Evolutionary conservation across 148 eudicot species (phyloP).

Genomic region (Fagopyrum tataricum): DNA sequence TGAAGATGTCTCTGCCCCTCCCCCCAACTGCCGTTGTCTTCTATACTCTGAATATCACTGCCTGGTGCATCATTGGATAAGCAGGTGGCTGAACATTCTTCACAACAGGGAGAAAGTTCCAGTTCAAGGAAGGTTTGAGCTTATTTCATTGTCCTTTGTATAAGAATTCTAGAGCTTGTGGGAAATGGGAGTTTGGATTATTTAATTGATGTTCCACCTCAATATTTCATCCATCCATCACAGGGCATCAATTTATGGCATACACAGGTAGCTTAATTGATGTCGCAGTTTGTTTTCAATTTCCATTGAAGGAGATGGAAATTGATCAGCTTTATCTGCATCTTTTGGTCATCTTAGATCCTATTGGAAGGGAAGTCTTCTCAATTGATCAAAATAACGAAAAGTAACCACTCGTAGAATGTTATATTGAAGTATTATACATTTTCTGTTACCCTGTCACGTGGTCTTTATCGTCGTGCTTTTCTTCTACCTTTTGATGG

Average conservation of each 20-base stretch:
- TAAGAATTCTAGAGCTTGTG: not conserved
- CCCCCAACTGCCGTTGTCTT: not conserved
- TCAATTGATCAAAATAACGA: no score
- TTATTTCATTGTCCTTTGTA: not conserved
- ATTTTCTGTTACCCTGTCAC: not conserved
- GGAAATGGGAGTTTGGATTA: not conserved
- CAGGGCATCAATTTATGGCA: no score
- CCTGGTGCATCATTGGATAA: not conserved
- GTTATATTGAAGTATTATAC: no score
- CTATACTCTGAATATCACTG: not conserved
- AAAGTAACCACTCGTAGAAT: no score
- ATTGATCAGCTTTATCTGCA: no score
- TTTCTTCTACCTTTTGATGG: not conserved
- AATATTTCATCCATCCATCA: no score
- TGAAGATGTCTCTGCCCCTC: not conserved
- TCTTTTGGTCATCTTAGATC: not conserved
- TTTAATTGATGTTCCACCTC: not conserved
- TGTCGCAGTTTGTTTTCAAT: no score
- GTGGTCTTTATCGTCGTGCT: not conserved
- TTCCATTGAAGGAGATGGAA: no score
- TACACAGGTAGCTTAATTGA: no score
- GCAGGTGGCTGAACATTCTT: not conserved
- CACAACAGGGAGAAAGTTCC: slow-evolving; percentile 2
- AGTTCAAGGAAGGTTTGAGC: not conserved
- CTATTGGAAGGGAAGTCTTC: not conserved